A percentile compares a stretch with the other conserved stretches of the same genome.
These are phyloP conservation scores for Aristolochia californica DNA, from an alignment of 164 flowering plant genomes.

Conservation along the genomic window DNA sequence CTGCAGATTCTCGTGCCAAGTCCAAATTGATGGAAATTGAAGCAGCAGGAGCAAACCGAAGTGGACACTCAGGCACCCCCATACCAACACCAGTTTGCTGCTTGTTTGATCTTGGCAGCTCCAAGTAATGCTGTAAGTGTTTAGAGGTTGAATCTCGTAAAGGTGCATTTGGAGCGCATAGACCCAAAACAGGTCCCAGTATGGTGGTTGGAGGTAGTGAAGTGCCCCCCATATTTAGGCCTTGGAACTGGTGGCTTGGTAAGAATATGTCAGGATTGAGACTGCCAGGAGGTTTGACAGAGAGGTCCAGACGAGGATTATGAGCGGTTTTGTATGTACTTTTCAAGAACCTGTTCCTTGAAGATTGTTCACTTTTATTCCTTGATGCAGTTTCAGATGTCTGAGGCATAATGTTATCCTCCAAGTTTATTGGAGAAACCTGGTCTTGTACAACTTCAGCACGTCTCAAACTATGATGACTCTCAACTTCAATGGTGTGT, in stretches of 20 bases:
- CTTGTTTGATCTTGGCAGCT: conserved; percentile 22
- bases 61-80: conserved; percentile 55
- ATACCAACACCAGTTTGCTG: conserved; percentile 30
- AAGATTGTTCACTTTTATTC: conserved; percentile 22
- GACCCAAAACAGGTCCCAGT: conserved; percentile 72
- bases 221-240: conserved; percentile 15
- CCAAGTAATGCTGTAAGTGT: conserved; percentile 13
- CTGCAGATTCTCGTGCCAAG: conserved; percentile 20
- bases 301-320: conserved; percentile 29
- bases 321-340: conserved; percentile 14
- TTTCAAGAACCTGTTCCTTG: conserved; percentile 29
- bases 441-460: conserved; percentile 21
- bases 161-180: conserved; percentile 81
- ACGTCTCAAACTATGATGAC: conserved; percentile 9
- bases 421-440: conserved; percentile 23
- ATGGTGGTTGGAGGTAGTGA: conserved; percentile 22
- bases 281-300: conserved; percentile 24
- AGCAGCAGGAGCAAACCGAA: conserved; percentile 34
- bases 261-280: conserved; percentile 22
- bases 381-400: conserved; percentile 21
- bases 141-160: conserved; percentile 37
- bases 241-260: conserved; percentile 24
- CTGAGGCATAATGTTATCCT: conserved; percentile 18
- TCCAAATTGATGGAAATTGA: conserved; percentile 28
- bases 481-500: conserved; percentile 15